A percentile compares a stretch with the other conserved stretches of the same genome.
Evolutionary conservation across 2,329 filamentous ascomycete genomes (phyloP).

Genomic region (Stachybotrys chartarum): DNA sequence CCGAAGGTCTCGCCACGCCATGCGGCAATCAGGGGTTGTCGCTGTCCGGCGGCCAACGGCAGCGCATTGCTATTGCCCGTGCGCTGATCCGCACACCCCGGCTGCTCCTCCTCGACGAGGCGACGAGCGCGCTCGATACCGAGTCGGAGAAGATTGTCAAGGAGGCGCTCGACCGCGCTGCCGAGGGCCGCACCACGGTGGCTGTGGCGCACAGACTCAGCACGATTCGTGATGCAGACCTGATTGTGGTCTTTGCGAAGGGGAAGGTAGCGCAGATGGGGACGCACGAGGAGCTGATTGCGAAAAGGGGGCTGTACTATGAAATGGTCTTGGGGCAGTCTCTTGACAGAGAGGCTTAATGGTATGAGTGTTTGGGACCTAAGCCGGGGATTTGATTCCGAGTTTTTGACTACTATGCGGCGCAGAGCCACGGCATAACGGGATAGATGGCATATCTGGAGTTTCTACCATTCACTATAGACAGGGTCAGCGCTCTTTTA

Average conservation of each 20-base stretch:
- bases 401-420: too few species aligned
- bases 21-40: slow-evolving; percentile 63
- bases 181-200: slow-evolving; percentile 43
- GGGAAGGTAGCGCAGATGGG: slow-evolving; percentile 48
- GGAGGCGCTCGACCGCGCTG: slow-evolving; percentile 45
- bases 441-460: too few species aligned
- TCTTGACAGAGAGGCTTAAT: slow-evolving; percentile 24
- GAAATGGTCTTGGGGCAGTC: slow-evolving; percentile 44
- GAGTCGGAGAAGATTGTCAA: slow-evolving; percentile 61
- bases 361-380: slow-evolving; percentile 1
- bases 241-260: slow-evolving; percentile 52
- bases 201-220: slow-evolving; percentile 58
- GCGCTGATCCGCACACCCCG: slow-evolving; percentile 60
- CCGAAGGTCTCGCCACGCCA: slow-evolving; percentile 53
- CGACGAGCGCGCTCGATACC: slow-evolving; percentile 57
- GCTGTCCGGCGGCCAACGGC: slow-evolving; percentile 65
- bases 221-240: slow-evolving; percentile 49
- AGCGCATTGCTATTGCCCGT: slow-evolving; percentile 66
- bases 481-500: too few species aligned
- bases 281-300: slow-evolving; percentile 52
- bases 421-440: too few species aligned
- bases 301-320: slow-evolving; percentile 38
- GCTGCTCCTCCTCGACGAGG: slow-evolving; percentile 67
- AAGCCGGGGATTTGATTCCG: background rate
- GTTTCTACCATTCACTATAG: too few species aligned